Evolutionary conservation across 352 stramenopile genomes (phyloP).

Genomic region (Pythium insidiosum): DNA sequence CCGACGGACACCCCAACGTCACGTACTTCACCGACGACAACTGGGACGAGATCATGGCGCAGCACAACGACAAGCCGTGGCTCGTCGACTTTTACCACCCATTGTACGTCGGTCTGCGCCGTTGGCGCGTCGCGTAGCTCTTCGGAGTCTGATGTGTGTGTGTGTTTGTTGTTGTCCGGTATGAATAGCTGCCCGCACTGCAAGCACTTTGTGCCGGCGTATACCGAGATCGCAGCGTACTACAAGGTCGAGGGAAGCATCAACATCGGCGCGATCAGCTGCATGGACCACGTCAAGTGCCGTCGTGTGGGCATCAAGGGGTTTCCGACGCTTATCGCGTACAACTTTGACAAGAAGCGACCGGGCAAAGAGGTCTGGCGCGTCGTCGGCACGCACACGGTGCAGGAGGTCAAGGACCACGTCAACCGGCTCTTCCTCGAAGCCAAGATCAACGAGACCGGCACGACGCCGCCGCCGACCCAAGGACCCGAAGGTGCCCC

Average conservation of each 20-base stretch:
- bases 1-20: constrained; percentile 76
- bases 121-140: too few relatives aligned
- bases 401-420: constrained; percentile 72
- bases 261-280: constrained; percentile 71
- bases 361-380: constrained; percentile 57
- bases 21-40: constrained; percentile 83
- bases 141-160: too few relatives aligned
- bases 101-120: constrained; percentile 71
- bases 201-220: constrained; percentile 68
- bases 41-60: constrained; percentile 60
- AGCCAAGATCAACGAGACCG: constrained; percentile 61
- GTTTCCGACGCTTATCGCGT: constrained; percentile 70
- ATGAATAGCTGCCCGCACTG: constrained; percentile 68
- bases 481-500: too few relatives aligned
- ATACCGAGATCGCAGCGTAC: constrained; percentile 52
- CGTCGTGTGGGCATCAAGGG: constrained; percentile 68
- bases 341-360: constrained; percentile 73
- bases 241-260: constrained; percentile 64
- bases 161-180: constrained; percentile 3
- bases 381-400: constrained; percentile 71
- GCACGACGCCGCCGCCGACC: constrained; percentile 31
- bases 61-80: constrained; percentile 67
- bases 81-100: constrained; percentile 84
- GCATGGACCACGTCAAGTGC: constrained; percentile 85
- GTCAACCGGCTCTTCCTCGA: constrained; percentile 51